Evolutionary conservation across 441 rosid genomes (phyloP).

Genomic region (Aquilaria agallochum): DNA sequence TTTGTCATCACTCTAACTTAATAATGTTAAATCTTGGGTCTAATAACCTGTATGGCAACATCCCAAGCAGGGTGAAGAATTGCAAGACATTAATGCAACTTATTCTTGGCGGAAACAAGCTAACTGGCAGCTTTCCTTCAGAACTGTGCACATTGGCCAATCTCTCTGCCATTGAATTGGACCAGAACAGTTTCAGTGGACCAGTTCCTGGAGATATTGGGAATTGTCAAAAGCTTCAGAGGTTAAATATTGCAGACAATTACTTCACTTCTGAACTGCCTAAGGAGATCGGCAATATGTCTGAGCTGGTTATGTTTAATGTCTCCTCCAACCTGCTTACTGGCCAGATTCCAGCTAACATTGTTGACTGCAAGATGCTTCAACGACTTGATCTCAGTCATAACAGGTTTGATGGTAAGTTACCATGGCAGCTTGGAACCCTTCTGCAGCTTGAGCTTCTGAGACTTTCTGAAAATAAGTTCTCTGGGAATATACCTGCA

Average conservation of each 20-base stretch:
- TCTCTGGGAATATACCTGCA: slow-evolving; percentile 71
- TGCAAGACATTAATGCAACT: slow-evolving; percentile 75
- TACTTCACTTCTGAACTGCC: slow-evolving; percentile 64
- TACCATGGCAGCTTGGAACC: slow-evolving; percentile 76
- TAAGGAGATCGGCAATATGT: slow-evolving; percentile 68
- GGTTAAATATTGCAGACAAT: slow-evolving; percentile 87
- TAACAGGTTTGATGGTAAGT: slow-evolving; percentile 57
- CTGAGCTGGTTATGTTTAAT: slow-evolving; percentile 80
- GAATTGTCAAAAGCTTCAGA: slow-evolving; percentile 72
- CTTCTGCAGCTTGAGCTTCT: slow-evolving; percentile 83
- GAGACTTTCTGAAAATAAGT: slow-evolving; percentile 71
- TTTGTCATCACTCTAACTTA: slow-evolving; percentile 62
- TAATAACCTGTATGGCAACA: slow-evolving; percentile 64
- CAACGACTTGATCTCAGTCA: slow-evolving; percentile 89
- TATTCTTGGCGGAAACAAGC: slow-evolving; percentile 63
- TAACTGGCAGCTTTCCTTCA: slow-evolving; percentile 84
- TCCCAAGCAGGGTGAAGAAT: slow-evolving; percentile 58
- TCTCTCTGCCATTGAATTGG: slow-evolving; percentile 82
- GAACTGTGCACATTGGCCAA: slow-evolving; percentile 77
- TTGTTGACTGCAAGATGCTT: slow-evolving; percentile 80
- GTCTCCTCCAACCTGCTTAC: slow-evolving; percentile 73
- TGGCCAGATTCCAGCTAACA: slow-evolving; percentile 64
- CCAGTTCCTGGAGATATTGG: slow-evolving; percentile 67
- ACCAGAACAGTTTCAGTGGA: slow-evolving; percentile 80
- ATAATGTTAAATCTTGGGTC: slow-evolving; percentile 72